Conservation (phyloP, 257 asterid species). For the Solanum medicagineum region DNA sequence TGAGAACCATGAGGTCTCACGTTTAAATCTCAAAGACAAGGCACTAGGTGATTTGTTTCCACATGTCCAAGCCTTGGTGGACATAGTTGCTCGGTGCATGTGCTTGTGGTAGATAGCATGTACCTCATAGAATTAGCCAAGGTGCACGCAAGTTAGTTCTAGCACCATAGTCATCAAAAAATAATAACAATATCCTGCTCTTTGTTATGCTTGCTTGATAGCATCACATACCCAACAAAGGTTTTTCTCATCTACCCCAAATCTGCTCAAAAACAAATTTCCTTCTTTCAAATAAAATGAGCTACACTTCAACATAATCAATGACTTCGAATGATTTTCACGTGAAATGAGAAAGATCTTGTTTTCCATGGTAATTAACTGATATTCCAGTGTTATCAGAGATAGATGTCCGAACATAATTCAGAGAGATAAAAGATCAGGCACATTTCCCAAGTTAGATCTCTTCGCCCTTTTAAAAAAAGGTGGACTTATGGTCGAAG, state of each 20-base stretch:
- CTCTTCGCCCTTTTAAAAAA: background rate
- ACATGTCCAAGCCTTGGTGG: background rate
- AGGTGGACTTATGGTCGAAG: background rate
- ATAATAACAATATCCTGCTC: too few species aligned
- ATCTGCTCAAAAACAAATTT: too few species aligned
- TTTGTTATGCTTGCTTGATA: too few species aligned
- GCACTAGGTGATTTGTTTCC: background rate
- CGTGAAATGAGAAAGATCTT: background rate
- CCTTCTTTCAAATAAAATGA: background rate
- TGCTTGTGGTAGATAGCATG: background rate
- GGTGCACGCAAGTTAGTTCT: background rate
- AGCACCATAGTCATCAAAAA: background rate
- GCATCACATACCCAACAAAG: background rate
- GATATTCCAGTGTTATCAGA: background rate
- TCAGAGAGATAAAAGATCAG: too few species aligned
- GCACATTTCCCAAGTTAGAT: background rate
- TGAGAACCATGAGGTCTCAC: too few species aligned
- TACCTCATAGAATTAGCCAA: background rate
- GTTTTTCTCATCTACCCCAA: background rate
- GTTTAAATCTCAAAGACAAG: background rate
- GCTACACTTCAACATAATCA: background rate
- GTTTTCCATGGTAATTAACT: background rate
- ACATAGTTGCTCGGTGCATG: background rate
- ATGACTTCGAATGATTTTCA: background rate
- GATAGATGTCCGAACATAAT: background rate